Percentiles rank a stretch among this genome's conserved stretches.
These are phyloP conservation scores for Hirsutella rhossiliensis DNA, from an alignment of 2,329 filamentous ascomycete species.

Conservation along the genomic window DNA sequence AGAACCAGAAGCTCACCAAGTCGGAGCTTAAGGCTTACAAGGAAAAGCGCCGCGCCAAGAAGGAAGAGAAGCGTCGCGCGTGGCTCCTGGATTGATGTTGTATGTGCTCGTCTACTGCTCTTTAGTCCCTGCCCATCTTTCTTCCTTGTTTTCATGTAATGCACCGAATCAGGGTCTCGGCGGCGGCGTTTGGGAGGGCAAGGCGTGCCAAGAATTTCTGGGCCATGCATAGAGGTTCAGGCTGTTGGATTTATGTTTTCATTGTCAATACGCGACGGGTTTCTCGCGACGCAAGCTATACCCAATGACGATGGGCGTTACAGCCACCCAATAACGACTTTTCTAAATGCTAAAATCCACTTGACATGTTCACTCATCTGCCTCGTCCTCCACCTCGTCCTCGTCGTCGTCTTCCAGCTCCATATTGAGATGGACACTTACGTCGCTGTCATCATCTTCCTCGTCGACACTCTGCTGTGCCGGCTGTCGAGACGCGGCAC, in stretches of 20 bases:
- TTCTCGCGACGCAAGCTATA: not conserved
- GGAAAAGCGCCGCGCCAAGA: slow-evolving; percentile 76
- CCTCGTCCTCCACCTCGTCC: slow-evolving; percentile 21
- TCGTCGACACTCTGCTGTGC: slow-evolving; percentile 11
- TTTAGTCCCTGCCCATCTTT: not conserved
- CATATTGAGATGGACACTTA: slow-evolving; percentile 48
- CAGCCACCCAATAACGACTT: not conserved
- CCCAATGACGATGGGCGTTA: not conserved
- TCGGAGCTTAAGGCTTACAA: slow-evolving; percentile 84
- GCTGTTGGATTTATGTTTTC: not conserved
- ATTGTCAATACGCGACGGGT: not conserved
- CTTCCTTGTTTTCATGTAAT: not conserved
- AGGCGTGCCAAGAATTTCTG: not conserved
- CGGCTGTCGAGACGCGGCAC: slow-evolving; percentile 8
- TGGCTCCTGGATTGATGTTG: slow-evolving; percentile 69
- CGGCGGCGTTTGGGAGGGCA: not conserved
- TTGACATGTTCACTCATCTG: slow-evolving; percentile 6
- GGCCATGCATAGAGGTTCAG: not conserved
- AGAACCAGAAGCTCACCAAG: slow-evolving; percentile 73
- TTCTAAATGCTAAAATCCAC: not conserved
- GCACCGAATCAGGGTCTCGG: not conserved
- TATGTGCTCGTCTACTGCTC: not conserved
- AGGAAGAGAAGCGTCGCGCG: slow-evolving; percentile 86
- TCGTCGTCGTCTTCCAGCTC: slow-evolving; percentile 41
- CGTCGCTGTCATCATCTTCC: slow-evolving; percentile 36